Evolutionary conservation across 306 rosid species (phyloP), one percentile per base, ranked within the genome.

Genomic region (Lupinus albus): DNA sequence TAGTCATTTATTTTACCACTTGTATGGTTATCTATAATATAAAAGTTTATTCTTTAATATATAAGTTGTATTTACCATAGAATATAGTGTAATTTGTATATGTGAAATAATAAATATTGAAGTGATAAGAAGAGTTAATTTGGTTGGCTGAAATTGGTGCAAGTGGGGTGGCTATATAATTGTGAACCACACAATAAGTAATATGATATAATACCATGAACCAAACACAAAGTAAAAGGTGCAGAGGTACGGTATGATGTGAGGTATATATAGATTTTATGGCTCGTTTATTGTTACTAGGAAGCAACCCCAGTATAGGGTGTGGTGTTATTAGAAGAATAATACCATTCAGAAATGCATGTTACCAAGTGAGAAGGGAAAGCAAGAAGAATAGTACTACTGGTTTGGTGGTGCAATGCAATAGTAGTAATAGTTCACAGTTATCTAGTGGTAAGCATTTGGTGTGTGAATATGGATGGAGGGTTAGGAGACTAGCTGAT

Each of bases 381-480:
- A 57, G 36, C 6, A 4, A n/a, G 33, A 64, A 57, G 28, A 57
- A 68, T n/a, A n/a, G n/a, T n/a, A n/a, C n/a, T n/a, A n/a, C n/a
- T 52, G 55, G 57, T 56, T 76, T 30, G 32, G 38, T 47, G 61
- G 51, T 76, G 68, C 82, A 81, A 52, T 83, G 82, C 61, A 36
- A 59, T 8, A 71, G 53, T 15, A 57, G 25, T 13, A 66, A 59
- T 10, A 71, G 61, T 15, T 80, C 80, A 17, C 68, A 67, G 13
- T 78, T 77, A 15, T 62, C 81, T 3, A 30, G 76, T 13, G 53
- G 14, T 60, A 69, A 72, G 75, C 69, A 63, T 82, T 78, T 91
- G 78, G 88, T 71, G 46, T 82, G 67, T 55, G 90, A 87, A 36
- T 75, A 72, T 70, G 96, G 91, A 2, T 91, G 97, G 97, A 85